Evolutionary conservation across 2,329 filamentous ascomycete genomes (phyloP).

Genomic region (Nigrograna mackinnonii): DNA sequence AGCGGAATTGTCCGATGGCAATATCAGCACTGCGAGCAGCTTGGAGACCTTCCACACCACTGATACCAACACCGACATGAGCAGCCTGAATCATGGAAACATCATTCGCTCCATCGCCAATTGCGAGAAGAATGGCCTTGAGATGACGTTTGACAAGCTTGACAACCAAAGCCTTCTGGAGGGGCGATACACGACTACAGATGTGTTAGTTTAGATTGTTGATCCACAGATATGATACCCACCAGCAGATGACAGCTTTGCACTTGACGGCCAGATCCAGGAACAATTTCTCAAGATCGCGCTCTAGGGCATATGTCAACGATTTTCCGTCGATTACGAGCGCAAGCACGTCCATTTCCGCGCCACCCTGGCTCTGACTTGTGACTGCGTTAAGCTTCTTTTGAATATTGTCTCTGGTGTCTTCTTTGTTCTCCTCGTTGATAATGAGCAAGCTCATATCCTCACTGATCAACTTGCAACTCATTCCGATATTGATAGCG

Average conservation of each 20-base stretch:
- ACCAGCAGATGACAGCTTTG: conserved; percentile 96
- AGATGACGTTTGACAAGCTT: conserved; percentile 97
- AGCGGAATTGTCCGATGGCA: conserved; percentile 93
- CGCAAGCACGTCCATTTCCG: conserved; percentile 84
- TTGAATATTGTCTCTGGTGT: conserved; percentile 83
- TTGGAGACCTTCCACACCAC: conserved; percentile 94
- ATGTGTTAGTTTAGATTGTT: conserved; percentile 5
- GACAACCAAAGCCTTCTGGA: conserved; percentile 96
- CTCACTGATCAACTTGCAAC: conserved; percentile 96
- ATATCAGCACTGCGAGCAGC: conserved; percentile 95
- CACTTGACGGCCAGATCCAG: conserved; percentile 92
- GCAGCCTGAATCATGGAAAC: conserved; percentile 99
- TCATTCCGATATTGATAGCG: conserved; percentile 99
- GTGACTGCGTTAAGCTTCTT: conserved; percentile 93
- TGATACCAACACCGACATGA: conserved; percentile 97
- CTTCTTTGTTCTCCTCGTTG: conserved; percentile 81
- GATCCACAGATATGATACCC: conserved; percentile 26
- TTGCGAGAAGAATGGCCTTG: conserved; percentile 88
- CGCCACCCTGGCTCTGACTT: conserved; percentile 75
- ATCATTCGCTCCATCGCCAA: conserved; percentile 97
- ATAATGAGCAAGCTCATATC: conserved; percentile 98
- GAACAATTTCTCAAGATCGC: conserved; percentile 90
- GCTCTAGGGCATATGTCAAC: conserved; percentile 88
- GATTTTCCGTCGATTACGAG: conserved; percentile 96
- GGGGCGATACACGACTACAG: conserved; percentile 83